Base-by-base conservation (phyloP, 768 basidiomycete species). In the Neoboletus subvelutipes region DNA sequence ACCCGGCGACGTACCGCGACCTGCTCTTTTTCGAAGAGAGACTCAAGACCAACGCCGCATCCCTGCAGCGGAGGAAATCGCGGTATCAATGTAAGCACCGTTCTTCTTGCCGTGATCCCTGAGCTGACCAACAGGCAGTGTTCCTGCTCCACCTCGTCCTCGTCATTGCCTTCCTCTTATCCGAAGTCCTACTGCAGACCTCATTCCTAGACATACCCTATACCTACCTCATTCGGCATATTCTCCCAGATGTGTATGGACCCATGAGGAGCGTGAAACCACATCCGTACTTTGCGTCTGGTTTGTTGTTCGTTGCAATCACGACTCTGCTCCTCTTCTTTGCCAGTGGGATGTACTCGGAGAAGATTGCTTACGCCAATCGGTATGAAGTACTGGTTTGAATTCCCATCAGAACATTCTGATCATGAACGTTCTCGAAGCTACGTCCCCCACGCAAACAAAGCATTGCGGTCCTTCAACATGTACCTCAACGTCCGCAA, bases 331-430 rank as follows among this genome's bases (percentile, higher is more conserved):
- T 90, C 33, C 82, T 99, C 39, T 97, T 98, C 80, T 98, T 97
- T 70, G 93, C 94, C 10, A 95, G 91, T 64, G 96, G 96, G 18
- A 90, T 95, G 84, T 99, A 98, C 67, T 79, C 88, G 4, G 94
- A 99, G 72, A 95, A 96, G 77, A 95, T 98, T 64, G 90, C 85
- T 4, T 98, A 97, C 71, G 94, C 96, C 20, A 94, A 97, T 76
- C 88, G 88, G 95, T 95, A 70, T 66, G 89, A 77, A 50, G 31
- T 40, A 53, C 50, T 55, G 40, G 34, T 52, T 37, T 58, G 47
- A 36, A 37, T 55, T 18, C 39, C 45, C 55, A 53, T 64, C 55
- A 55, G 48, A 50, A 34, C 28, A 24, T 55, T 39, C 66, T 68
- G 50, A 62, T 56, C 51, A 54, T 47, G 45, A 45, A 52, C 54